Conservation (phyloP, 257 asterid species). For the Solanum medicagineum region DNA sequence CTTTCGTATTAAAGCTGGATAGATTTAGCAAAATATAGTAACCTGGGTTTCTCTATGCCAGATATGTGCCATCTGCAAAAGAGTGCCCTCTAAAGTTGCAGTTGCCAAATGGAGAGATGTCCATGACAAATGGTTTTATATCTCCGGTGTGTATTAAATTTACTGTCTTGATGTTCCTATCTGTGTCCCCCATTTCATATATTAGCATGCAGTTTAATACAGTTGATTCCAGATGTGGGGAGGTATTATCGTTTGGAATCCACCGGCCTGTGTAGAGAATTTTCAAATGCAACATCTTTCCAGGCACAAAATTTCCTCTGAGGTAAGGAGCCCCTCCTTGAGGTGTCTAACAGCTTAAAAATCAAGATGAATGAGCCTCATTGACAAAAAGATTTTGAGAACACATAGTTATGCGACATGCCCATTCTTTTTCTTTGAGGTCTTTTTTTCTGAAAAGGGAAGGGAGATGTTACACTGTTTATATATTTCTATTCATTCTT, state of each 20-base stretch:
- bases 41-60: constrained; percentile 6
- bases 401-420: background rate
- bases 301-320: constrained; percentile 48
- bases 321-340: constrained; percentile 34
- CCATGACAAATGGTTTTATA: constrained; percentile 82
- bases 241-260: constrained; percentile 85
- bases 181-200: background rate
- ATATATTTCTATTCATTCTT: background rate
- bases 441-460: background rate
- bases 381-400: background rate
- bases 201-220: background rate
- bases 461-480: background rate
- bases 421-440: background rate
- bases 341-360: background rate
- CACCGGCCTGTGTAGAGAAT: constrained; percentile 52
- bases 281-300: constrained; percentile 19
- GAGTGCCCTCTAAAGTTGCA: constrained; percentile 82
- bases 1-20: background rate
- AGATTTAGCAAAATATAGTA: background rate
- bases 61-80: constrained; percentile 76
- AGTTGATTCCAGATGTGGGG: constrained; percentile 80
- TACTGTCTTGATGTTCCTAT: background rate
- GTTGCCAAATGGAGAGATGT: constrained; percentile 65
- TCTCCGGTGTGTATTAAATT: constrained; percentile 64
- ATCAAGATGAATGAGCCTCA: background rate